Evolutionary conservation across 2,329 filamentous ascomycete genomes (phyloP).

Genomic region (Cladophialophora immunda): DNA sequence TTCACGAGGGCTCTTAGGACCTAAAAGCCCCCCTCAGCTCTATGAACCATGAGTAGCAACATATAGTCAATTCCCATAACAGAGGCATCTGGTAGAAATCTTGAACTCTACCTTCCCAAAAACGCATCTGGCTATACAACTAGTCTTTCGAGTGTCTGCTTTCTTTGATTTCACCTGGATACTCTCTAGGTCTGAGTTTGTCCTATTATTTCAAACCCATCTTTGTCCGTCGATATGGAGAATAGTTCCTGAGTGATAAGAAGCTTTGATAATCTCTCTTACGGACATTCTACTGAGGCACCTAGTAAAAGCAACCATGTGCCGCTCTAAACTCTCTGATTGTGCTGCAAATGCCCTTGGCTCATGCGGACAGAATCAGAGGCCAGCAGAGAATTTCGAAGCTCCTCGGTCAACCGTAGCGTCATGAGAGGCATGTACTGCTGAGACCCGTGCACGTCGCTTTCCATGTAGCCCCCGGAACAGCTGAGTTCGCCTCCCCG

Average conservation of each 20-base stretch:
- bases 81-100: background rate
- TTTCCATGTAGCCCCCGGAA: slow-evolving; percentile 5
- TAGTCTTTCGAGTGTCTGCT: no score
- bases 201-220: no score
- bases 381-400: background rate
- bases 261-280: no score
- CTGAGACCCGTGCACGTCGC: slow-evolving; percentile 12
- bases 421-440: slow-evolving; percentile 5
- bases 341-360: no score
- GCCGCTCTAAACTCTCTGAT: no score
- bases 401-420: background rate
- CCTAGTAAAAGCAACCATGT: no score
- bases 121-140: background rate
- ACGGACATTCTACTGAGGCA: no score
- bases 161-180: no score
- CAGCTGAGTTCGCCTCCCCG: background rate
- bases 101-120: background rate
- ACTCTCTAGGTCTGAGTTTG: background rate
- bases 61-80: no score
- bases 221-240: no score
- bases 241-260: no score
- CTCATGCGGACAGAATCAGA: background rate
- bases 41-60: background rate
- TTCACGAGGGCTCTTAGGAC: background rate
- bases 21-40: background rate